Conservation (phyloP, 2,329 filamentous ascomycete genomes). For the Pyrenophora seminiperda region DNA sequence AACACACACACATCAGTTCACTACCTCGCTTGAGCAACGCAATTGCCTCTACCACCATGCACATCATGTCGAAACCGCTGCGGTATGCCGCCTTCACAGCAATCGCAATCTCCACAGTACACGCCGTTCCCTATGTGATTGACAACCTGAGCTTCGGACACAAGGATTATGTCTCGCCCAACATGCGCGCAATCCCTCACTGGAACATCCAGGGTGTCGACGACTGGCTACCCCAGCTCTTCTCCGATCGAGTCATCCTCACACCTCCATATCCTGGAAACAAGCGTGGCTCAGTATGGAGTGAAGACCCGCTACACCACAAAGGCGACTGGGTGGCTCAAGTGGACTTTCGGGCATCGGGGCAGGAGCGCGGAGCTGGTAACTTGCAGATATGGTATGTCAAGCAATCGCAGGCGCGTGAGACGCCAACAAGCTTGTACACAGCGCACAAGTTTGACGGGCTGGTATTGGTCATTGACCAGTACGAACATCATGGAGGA, state of each 20-base stretch:
- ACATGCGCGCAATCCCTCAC: conserved; percentile 60
- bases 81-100: conserved; percentile 49
- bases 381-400: conserved; percentile 95
- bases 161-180: conserved; percentile 69
- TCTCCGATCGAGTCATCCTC: conserved; percentile 90
- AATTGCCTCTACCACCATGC: conserved; percentile 35
- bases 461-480: conserved; percentile 84
- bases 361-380: conserved; percentile 81
- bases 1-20: neutral
- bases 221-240: conserved; percentile 62
- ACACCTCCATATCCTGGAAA: conserved; percentile 88
- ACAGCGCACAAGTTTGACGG: conserved; percentile 86
- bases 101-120: conserved; percentile 57
- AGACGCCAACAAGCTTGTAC: conserved; percentile 80
- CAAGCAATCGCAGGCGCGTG: conserved; percentile 66
- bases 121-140: conserved; percentile 67
- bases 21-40: conserved; percentile 1
- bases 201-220: conserved; percentile 60
- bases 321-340: conserved; percentile 79
- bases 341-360: conserved; percentile 84
- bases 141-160: conserved; percentile 80
- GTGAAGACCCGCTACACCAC: conserved; percentile 63
- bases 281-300: conserved; percentile 82
- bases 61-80: conserved; percentile 46
- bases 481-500: conserved; percentile 76